Percentiles rank a stretch among this genome's conserved stretches.
phyloP scores from a whole-genome alignment of 305 asterid genomes.

The Plantago coronopus region DNA sequence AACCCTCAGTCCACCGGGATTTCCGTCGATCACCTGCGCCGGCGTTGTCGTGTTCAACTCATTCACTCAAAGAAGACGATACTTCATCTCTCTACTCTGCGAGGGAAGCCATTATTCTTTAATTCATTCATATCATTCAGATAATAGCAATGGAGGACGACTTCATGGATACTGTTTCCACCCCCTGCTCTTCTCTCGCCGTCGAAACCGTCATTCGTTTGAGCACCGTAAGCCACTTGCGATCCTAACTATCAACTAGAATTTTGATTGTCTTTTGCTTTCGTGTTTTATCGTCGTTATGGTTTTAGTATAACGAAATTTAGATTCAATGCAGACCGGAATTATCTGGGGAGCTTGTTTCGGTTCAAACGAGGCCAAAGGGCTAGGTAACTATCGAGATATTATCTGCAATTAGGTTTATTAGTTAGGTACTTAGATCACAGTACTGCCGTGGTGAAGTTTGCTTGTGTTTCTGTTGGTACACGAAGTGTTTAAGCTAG shows the following conservation, averaged over 20 bases:
- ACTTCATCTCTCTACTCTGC: too few species aligned
- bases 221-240: slow-evolving; percentile 47
- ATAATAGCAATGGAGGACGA: slow-evolving; percentile 39
- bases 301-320: background rate
- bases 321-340: slow-evolving; percentile 57
- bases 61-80: too few species aligned
- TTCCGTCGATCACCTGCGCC: too few species aligned
- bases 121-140: too few species aligned
- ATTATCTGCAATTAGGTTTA: too few species aligned
- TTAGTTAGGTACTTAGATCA: too few species aligned
- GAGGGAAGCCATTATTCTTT: too few species aligned
- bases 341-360: slow-evolving; percentile 69
- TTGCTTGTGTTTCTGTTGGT: background rate
- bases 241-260: background rate
- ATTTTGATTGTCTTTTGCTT: background rate
- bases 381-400: slow-evolving; percentile 33
- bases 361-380: slow-evolving; percentile 61
- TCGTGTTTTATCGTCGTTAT: background rate
- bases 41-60: too few species aligned
- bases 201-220: slow-evolving; percentile 61
- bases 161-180: slow-evolving; percentile 28
- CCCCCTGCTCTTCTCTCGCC: slow-evolving; percentile 73
- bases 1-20: too few species aligned
- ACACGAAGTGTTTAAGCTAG: background rate
- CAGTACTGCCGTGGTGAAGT: too few species aligned